Base-by-base conservation (phyloP, 257 asterid genomes). In the Osmanthus fragrans region DNA sequence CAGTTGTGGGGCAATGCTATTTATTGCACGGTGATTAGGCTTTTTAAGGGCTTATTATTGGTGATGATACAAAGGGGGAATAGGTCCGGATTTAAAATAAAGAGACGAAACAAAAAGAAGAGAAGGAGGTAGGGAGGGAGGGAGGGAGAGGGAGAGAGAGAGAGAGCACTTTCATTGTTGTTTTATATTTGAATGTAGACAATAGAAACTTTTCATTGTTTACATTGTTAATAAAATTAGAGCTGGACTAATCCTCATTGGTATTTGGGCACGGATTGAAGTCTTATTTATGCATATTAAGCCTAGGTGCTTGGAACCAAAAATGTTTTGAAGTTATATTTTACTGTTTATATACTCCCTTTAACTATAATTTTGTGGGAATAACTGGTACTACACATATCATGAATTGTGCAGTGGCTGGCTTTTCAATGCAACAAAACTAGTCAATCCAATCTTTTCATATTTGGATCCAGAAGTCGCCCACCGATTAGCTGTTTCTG, bases 371-470 rank as follows among this genome's bases (percentile, higher is more conserved):
- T 77, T 66, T 73, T n/a, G 21, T 23, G n/a, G 68, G 65, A 29
- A 71, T 40, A 42, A 71, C 71, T 58, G 15, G 25, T 74, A 4
- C 54, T 65, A 73, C 23, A 51, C 60, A 12, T 73, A 40, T 70
- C 75, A 75, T 80, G 70, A 76, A 78, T 80, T 49, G 37, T 88
- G 91, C 96, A 96, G 98, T 87, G 96, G 99, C 75, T 96, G 98
- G 99, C 90, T 96, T 78, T 96, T 96, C 90, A 77, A 86, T 30
- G 99, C 98, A 58, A 96, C 99, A 77, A 93, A 93, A 83, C 86
- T 93, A 72, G 99, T 93, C 82, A 93, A 96, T 83, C 99, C 99
- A 47, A 87, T 96, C 77, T 96, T 96, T 74, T 97, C 98, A n/a
- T 85, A 83, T 84, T 86, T 96, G 84, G 99, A 96, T 74, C 91